phyloP scores from a whole-genome alignment of 1,284 basidiomycete genomes.

The Boletus albobrunnescens region DNA sequence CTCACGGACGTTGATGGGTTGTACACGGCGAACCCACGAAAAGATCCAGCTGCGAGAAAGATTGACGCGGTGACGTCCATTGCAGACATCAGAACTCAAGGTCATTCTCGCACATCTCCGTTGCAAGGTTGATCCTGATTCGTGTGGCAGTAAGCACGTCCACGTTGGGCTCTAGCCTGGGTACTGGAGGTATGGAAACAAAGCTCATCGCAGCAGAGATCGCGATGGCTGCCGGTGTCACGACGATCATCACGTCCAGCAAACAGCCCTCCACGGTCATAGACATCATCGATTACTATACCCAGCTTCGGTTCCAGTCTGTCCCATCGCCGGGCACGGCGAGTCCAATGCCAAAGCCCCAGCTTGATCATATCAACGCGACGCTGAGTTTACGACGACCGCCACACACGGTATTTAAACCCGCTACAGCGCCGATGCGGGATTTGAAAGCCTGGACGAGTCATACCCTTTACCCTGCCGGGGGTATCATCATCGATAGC shows the following conservation, averaged over 20 bases:
- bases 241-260: slow-evolving; percentile 87
- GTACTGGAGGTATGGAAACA: slow-evolving; percentile 99
- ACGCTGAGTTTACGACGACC: slow-evolving; percentile 43
- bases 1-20: slow-evolving; percentile 96
- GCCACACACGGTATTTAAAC: slow-evolving; percentile 85
- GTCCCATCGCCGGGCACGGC: slow-evolving; percentile 37
- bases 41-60: slow-evolving; percentile 77
- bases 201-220: slow-evolving; percentile 98
- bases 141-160: slow-evolving; percentile 72
- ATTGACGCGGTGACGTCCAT: slow-evolving; percentile 85
- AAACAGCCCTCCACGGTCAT: slow-evolving; percentile 78
- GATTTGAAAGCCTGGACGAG: slow-evolving; percentile 95
- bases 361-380: slow-evolving; percentile 27
- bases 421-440: slow-evolving; percentile 71
- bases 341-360: slow-evolving; percentile 35
- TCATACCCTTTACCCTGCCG: slow-evolving; percentile 87
- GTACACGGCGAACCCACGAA: slow-evolving; percentile 93
- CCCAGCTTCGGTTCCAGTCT: slow-evolving; percentile 36
- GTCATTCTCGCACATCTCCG: slow-evolving; percentile 38
- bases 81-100: slow-evolving; percentile 75
- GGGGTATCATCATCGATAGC: slow-evolving; percentile 82
- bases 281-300: slow-evolving; percentile 77
- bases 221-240: slow-evolving; percentile 93
- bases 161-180: slow-evolving; percentile 88
- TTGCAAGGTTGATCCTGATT: not conserved